Conservation (phyloP, 306 rosid genomes). For the Castanea crenata region DNA sequence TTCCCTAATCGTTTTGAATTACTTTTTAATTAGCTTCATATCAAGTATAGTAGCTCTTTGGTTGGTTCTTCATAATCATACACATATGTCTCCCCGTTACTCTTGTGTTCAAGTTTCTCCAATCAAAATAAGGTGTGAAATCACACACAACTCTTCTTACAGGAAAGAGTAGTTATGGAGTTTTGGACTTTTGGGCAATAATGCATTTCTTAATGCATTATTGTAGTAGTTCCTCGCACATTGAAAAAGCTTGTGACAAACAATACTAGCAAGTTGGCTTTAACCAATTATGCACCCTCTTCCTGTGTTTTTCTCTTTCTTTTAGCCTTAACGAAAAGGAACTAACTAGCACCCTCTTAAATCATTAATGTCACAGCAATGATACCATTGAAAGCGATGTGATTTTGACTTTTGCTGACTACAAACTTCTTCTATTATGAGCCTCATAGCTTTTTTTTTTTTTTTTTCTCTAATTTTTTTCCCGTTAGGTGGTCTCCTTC, state of each 20-base stretch:
- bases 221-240: not conserved
- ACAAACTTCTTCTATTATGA: not conserved
- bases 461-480: not conserved
- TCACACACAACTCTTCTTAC: no score
- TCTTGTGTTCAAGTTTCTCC: no score
- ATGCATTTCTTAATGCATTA: not conserved
- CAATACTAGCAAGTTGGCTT: not conserved
- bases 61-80: no score
- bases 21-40: no score
- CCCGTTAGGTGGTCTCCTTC: slow-evolving; percentile 14
- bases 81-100: no score
- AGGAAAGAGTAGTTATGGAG: no score
- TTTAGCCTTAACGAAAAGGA: no score
- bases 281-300: not conserved
- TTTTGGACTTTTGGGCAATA: no score
- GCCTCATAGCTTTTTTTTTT: not conserved
- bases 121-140: no score
- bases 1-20: no score
- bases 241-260: not conserved
- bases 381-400: not conserved
- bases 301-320: no score
- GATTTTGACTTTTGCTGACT: slow-evolving; percentile 17
- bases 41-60: no score
- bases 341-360: not conserved
- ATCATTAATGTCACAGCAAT: slow-evolving; percentile 14